Evolutionary conservation across 1,284 basidiomycete species (phyloP).

Genomic region (Trichosporon asahii): DNA sequence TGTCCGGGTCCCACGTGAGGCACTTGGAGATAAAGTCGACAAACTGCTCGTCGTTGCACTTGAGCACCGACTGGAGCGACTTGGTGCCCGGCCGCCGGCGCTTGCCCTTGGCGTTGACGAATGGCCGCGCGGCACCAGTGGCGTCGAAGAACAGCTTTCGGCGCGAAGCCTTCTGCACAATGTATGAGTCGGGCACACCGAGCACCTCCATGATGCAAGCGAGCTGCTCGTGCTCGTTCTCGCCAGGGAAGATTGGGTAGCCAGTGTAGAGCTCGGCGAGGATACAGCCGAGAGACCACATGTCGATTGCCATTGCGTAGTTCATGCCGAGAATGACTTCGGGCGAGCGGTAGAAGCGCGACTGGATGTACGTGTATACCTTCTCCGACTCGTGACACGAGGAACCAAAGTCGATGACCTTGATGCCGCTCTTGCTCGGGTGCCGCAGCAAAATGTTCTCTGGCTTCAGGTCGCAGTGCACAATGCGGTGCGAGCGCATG

Average conservation of each 20-base stretch:
- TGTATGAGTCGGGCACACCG: constrained; percentile 89
- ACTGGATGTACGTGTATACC: constrained; percentile 99
- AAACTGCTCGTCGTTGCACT: constrained; percentile 66
- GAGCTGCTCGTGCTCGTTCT: constrained; percentile 97
- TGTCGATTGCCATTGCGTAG: constrained; percentile 89
- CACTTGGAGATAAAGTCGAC: constrained; percentile 83
- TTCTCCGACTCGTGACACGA: constrained; percentile 99
- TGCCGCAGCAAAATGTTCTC: constrained; percentile 97
- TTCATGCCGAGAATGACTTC: constrained; percentile 96
- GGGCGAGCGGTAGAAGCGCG: constrained; percentile 94
- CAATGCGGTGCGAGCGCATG: constrained; percentile 94
- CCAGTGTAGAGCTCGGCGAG: constrained; percentile 98
- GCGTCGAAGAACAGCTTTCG: constrained; percentile 97
- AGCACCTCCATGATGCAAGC: constrained; percentile 99
- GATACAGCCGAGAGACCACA: constrained; percentile 99
- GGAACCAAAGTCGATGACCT: constrained; percentile 98
- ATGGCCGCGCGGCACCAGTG: constrained; percentile 83
- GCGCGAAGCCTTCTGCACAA: constrained; percentile 88
- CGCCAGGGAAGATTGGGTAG: constrained; percentile 98
- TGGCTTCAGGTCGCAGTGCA: constrained; percentile 99
- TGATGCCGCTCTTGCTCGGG: constrained; percentile 92
- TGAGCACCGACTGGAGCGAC: constrained; percentile 79
- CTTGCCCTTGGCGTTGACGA: constrained; percentile 95
- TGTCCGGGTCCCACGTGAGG: constrained; percentile 95
- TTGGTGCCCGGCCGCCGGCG: constrained; percentile 86